These are phyloP conservation scores for Austroboletus niveus DNA, from an alignment of 1,284 basidiomycete species.

Conservation along the genomic window DNA sequence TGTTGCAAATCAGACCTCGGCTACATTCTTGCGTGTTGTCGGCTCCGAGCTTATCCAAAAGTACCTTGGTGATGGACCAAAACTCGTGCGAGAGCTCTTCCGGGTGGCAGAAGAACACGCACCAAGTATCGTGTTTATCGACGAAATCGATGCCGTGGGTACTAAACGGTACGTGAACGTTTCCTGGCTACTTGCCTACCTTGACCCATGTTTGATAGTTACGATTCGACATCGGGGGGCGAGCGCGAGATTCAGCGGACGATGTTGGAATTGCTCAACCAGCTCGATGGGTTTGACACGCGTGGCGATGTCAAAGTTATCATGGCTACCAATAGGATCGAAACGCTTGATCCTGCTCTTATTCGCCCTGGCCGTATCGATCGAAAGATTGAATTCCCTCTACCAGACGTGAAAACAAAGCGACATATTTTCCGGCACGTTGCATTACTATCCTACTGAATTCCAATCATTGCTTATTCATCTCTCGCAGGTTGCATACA, in stretches of 20 bases:
- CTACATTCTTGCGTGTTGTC: constrained; percentile 97
- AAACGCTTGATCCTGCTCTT: constrained; percentile 93
- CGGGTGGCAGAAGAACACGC: constrained; percentile 96
- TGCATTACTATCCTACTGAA: background rate
- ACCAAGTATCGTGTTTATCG: constrained; percentile 99
- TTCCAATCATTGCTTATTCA: constrained; percentile 1
- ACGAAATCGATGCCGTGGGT: constrained; percentile 98
- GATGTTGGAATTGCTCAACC: constrained; percentile 98
- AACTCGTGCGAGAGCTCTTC: constrained; percentile 97
- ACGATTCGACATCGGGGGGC: constrained; percentile 96
- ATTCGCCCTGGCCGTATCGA: constrained; percentile 99
- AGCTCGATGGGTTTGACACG: constrained; percentile 99
- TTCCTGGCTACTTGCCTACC: background rate
- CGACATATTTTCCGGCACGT: constrained; percentile 92
- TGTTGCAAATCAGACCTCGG: constrained; percentile 98
- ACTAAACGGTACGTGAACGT: constrained; percentile 79
- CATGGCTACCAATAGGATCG: constrained; percentile 93
- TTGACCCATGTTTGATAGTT: constrained; percentile 43
- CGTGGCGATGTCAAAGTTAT: constrained; percentile 98
- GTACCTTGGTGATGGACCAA: constrained; percentile 99
- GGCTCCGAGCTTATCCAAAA: constrained; percentile 99
- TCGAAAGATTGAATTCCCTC: constrained; percentile 95
- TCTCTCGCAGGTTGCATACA: constrained; percentile 74
- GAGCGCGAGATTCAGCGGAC: constrained; percentile 99
- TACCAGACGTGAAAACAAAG: constrained; percentile 95